Conservation (phyloP, 2,329 filamentous ascomycete genomes). For the Diaporthe aspalathi region DNA sequence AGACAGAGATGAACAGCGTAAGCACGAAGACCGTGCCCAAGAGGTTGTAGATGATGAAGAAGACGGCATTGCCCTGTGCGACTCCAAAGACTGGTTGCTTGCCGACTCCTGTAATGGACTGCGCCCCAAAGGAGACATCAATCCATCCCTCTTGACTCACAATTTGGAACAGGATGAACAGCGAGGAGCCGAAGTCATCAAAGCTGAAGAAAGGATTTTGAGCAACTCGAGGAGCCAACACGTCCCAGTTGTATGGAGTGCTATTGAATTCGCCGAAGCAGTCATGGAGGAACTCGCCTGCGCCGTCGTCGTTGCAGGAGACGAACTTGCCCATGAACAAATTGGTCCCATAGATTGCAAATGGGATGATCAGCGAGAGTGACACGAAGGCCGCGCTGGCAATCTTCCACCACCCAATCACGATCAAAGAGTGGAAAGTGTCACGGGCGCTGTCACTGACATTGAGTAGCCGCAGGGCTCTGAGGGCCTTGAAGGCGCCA, state of each 20-base stretch:
- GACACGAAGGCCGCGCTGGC: constrained; percentile 93
- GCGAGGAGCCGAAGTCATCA: constrained; percentile 90
- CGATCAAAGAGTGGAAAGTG: constrained; percentile 96
- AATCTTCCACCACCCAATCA: constrained; percentile 94
- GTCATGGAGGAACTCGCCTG: constrained; percentile 70
- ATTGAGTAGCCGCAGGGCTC: constrained; percentile 90
- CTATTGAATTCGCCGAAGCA: constrained; percentile 88
- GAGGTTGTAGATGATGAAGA: constrained; percentile 97
- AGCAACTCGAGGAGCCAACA: constrained; percentile 85
- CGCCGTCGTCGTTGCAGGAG: constrained; percentile 79
- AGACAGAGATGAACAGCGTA: constrained; percentile 97
- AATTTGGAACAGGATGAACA: constrained; percentile 98
- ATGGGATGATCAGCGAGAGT: constrained; percentile 91
- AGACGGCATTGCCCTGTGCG: constrained; percentile 87
- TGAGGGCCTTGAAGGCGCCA: constrained; percentile 95
- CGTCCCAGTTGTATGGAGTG: constrained; percentile 83
- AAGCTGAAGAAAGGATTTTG: constrained; percentile 90
- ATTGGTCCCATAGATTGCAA: constrained; percentile 95
- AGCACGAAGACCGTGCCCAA: constrained; percentile 95
- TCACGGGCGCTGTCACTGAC: constrained; percentile 95
- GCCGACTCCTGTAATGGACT: constrained; percentile 82
- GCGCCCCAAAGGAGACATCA: constrained; percentile 87
- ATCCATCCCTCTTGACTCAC: constrained; percentile 99
- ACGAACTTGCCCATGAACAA: constrained; percentile 88
- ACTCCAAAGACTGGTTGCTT: constrained; percentile 77